Evolutionary conservation across 768 basidiomycete genomes (phyloP).

Genomic region (Calocybe indica): DNA sequence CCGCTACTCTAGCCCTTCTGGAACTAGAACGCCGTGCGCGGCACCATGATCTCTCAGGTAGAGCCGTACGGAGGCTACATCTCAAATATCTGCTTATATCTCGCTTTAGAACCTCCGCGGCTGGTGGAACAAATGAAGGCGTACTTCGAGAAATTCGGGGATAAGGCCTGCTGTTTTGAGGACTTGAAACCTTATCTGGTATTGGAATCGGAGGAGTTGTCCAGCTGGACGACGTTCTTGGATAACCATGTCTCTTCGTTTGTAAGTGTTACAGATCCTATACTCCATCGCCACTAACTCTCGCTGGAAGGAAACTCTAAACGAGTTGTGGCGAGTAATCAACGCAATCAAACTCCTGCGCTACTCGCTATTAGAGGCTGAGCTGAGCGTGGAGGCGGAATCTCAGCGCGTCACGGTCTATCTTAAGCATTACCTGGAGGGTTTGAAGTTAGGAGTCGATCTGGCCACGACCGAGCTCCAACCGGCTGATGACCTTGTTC

Average conservation of each 20-base stretch:
- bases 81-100: constrained; percentile 1
- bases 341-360: constrained; percentile 76
- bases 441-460: constrained; percentile 57
- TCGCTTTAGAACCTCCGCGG: constrained; percentile 33
- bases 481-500: constrained; percentile 78
- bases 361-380: constrained; percentile 40
- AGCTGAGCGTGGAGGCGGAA: constrained; percentile 56
- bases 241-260: constrained; percentile 23
- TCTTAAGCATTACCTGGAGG: constrained; percentile 56
- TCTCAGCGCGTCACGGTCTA: constrained; percentile 43
- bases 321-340: constrained; percentile 60
- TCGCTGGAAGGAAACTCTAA: constrained; percentile 35
- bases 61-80: not conserved
- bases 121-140: constrained; percentile 47
- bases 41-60: constrained; percentile 43
- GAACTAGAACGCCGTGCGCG: constrained; percentile 66
- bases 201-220: constrained; percentile 40
- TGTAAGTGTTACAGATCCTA: constrained; percentile 1
- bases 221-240: constrained; percentile 51
- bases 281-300: not conserved
- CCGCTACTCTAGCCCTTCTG: constrained; percentile 65
- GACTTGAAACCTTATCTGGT: constrained; percentile 68
- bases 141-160: constrained; percentile 70
- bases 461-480: constrained; percentile 78
- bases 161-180: constrained; percentile 84